Evolutionary conservation across 495 filamentous ascomycete species (phyloP).

Genomic region (Antarctomyces pellizariae): DNA sequence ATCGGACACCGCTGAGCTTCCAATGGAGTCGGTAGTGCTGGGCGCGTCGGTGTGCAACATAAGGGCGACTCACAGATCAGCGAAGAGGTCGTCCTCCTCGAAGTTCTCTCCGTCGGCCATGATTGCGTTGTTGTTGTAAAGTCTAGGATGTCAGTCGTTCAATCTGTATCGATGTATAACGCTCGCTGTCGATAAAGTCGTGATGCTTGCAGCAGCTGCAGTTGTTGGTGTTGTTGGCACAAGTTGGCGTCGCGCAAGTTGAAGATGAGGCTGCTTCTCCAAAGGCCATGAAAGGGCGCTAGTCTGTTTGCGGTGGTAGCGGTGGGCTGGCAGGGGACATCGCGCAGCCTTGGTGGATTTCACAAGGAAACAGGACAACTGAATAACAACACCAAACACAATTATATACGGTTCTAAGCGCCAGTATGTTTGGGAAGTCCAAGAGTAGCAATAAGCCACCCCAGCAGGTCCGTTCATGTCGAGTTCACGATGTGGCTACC

Average conservation of each 20-base stretch:
- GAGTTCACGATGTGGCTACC: neutral
- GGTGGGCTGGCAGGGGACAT: no score
- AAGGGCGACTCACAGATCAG: slow-evolving; percentile 57
- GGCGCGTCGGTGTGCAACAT: slow-evolving; percentile 1
- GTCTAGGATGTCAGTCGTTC: slow-evolving; percentile 4
- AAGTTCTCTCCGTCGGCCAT: slow-evolving; percentile 82
- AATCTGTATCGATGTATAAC: slow-evolving; percentile 2
- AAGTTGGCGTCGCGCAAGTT: no score
- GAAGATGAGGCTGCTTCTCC: no score
- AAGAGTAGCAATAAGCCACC: slow-evolving; percentile 40
- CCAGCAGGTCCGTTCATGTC: slow-evolving; percentile 36
- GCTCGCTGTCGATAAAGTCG: no score
- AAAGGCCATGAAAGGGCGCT: no score
- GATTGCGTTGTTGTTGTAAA: slow-evolving; percentile 4
- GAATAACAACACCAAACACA: no score
- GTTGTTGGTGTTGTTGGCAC: no score
- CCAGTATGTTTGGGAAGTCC: slow-evolving; percentile 30
- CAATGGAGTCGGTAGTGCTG: neutral
- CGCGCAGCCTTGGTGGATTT: no score
- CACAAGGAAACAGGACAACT: no score
- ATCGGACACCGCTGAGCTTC: neutral
- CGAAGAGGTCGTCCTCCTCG: slow-evolving; percentile 96
- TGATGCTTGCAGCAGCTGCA: no score
- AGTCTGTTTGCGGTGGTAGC: no score
- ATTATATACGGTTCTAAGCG: no score